Conservation (phyloP, 495 filamentous ascomycete species). For the Aspergillus hancockii region DNA sequence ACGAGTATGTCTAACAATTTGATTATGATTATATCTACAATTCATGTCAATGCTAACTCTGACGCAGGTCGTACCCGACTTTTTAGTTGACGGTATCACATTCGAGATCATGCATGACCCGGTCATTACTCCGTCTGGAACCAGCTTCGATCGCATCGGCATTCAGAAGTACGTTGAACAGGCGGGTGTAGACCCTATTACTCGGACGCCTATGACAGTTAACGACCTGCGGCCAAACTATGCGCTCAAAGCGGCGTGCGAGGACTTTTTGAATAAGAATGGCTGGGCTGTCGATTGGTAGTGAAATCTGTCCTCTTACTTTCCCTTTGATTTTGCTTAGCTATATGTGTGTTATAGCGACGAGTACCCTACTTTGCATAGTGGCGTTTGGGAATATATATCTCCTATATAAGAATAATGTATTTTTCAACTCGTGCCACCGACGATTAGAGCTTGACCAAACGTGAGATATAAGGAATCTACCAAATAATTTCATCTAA, state of each 20-base stretch:
- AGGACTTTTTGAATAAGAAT: conserved; percentile 80
- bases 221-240: conserved; percentile 83
- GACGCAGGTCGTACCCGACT: conserved; percentile 72
- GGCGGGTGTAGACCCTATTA: conserved; percentile 76
- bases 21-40: neutral
- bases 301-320: conserved; percentile 14
- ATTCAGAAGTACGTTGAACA: conserved; percentile 83
- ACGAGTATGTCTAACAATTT: conserved; percentile 44
- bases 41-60: conserved; percentile 12
- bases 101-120: conserved; percentile 94
- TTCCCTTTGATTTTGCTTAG: conserved; percentile 10
- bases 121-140: conserved; percentile 82
- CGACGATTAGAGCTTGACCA: no score
- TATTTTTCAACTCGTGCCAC: neutral
- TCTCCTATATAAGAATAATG: neutral
- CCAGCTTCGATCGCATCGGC: conserved; percentile 86
- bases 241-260: conserved; percentile 78
- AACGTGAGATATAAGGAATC: no score
- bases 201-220: conserved; percentile 67
- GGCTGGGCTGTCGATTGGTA: conserved; percentile 96
- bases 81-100: conserved; percentile 84
- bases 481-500: no score
- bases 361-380: conserved; percentile 8
- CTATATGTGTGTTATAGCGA: conserved; percentile 2
- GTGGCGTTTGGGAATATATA: conserved; percentile 15